Conservation (phyloP, 768 basidiomycete species). For the Tricholoma terreum region DNA sequence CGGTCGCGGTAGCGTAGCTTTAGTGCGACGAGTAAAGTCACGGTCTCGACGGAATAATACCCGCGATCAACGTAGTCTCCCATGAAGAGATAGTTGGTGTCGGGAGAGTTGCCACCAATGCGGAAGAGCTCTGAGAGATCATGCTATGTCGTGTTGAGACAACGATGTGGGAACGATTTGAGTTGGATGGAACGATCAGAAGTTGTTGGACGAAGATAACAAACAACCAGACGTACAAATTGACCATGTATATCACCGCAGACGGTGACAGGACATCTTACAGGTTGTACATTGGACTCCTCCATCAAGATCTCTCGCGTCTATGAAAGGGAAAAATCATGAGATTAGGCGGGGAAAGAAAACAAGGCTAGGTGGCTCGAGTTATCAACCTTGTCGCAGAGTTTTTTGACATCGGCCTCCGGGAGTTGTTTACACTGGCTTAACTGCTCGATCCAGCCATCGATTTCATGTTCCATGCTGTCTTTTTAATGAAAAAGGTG, state of each 20-base stretch:
- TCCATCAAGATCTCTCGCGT: slow-evolving; percentile 98
- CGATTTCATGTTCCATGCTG: slow-evolving; percentile 75
- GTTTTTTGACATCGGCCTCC: slow-evolving; percentile 92
- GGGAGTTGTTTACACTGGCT: slow-evolving; percentile 96
- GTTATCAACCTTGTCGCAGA: slow-evolving; percentile 90
- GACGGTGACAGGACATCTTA: slow-evolving; percentile 97
- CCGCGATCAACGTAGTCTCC: slow-evolving; percentile 99
- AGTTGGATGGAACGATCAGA: slow-evolving; percentile 11
- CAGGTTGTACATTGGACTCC: slow-evolving; percentile 98
- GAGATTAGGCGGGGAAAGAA: slow-evolving; percentile 18
- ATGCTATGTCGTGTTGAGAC: slow-evolving; percentile 55
- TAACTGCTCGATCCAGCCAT: slow-evolving; percentile 95
- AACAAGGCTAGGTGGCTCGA: slow-evolving; percentile 9
- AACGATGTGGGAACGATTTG: slow-evolving; percentile 6
- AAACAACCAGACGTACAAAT: slow-evolving; percentile 78
- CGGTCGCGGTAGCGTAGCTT: slow-evolving; percentile 98
- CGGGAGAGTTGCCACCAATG: slow-evolving; percentile 97
- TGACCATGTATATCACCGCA: slow-evolving; percentile 99
- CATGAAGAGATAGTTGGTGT: slow-evolving; percentile 99
- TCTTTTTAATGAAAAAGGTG: slow-evolving; percentile 29
- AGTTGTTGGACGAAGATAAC: slow-evolving; percentile 14
- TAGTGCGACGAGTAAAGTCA: slow-evolving; percentile 93
- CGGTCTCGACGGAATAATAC: slow-evolving; percentile 99
- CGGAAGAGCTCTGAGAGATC: slow-evolving; percentile 98
- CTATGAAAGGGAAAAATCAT: slow-evolving; percentile 39